Conservation (phyloP, 306 rosid species). For the Quillaja saponaria region DNA sequence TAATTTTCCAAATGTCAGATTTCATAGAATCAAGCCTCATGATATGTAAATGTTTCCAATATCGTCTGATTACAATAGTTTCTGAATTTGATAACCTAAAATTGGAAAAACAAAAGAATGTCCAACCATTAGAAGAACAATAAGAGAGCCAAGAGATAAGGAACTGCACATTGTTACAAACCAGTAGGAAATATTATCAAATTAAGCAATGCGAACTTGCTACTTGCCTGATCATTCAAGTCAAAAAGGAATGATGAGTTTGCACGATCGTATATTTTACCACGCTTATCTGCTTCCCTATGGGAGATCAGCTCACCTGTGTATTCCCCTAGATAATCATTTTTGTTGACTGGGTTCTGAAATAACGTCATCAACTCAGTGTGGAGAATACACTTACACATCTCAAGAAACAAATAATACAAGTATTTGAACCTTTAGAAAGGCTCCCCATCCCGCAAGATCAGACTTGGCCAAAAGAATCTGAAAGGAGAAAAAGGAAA, state of each 20-base stretch:
- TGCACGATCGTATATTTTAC: conserved; percentile 96
- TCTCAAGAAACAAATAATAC: conserved; percentile 19
- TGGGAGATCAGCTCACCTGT: conserved; percentile 96
- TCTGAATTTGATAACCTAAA: neutral
- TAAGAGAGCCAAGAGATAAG: neutral
- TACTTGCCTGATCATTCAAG: conserved; percentile 93
- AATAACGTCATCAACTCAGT: conserved; percentile 43
- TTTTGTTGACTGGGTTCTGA: conserved; percentile 92
- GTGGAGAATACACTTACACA: conserved; percentile 22
- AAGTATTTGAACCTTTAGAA: conserved; percentile 66
- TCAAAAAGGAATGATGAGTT: conserved; percentile 97
- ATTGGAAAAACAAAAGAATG: neutral
- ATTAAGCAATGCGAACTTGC: conserved; percentile 12
- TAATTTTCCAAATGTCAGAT: too few relatives aligned
- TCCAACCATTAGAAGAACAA: neutral
- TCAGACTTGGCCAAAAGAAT: conserved; percentile 91
- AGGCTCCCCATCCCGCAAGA: conserved; percentile 99
- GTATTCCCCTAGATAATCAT: conserved; percentile 95
- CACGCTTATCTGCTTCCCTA: conserved; percentile 95
- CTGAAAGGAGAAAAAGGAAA: conserved; percentile 42
- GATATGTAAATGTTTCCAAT: too few relatives aligned
- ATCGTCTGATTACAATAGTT: too few relatives aligned
- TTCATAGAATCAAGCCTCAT: too few relatives aligned
- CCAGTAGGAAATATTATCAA: neutral
- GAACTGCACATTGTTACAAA: neutral